These are phyloP conservation scores for Sclerotinia trifoliorum DNA, from an alignment of 2,329 filamentous ascomycete species.

Conservation along the genomic window DNA sequence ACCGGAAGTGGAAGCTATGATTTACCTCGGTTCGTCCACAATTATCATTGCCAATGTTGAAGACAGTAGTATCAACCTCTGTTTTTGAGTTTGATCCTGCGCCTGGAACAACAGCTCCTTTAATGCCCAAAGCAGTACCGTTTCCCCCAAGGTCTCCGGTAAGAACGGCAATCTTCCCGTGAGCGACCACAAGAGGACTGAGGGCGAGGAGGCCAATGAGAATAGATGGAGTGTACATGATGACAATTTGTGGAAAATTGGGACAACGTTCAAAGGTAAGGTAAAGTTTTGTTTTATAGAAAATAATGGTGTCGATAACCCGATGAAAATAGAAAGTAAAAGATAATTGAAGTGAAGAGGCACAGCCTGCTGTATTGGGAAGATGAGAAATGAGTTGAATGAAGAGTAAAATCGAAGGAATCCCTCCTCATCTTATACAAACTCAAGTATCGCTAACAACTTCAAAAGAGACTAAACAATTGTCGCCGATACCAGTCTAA, in stretches of 20 bases:
- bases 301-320: neutral
- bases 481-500: neutral
- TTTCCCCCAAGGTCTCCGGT: slow-evolving; percentile 45
- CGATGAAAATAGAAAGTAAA: neutral
- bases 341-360: neutral
- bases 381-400: neutral
- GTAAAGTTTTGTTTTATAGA: neutral
- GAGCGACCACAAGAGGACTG: slow-evolving; percentile 55
- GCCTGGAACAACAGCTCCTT: slow-evolving; percentile 44
- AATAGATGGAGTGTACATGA: slow-evolving; percentile 1
- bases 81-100: slow-evolving; percentile 45
- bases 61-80: slow-evolving; percentile 49
- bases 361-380: slow-evolving; percentile 1
- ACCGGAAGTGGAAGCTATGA: slow-evolving; percentile 1
- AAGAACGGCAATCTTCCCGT: slow-evolving; percentile 43
- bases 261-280: neutral
- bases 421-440: neutral
- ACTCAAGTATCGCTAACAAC: neutral
- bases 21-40: slow-evolving; percentile 27
- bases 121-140: slow-evolving; percentile 45
- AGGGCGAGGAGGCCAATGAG: slow-evolving; percentile 46
- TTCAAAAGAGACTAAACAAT: neutral
- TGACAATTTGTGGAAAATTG: neutral
- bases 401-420: neutral
- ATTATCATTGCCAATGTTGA: slow-evolving; percentile 34